Percentiles rank a stretch among this genome's conserved stretches.
Conservation (phyloP, 2,329 filamentous ascomycete species). For the Cladosporium sp. region DNA sequence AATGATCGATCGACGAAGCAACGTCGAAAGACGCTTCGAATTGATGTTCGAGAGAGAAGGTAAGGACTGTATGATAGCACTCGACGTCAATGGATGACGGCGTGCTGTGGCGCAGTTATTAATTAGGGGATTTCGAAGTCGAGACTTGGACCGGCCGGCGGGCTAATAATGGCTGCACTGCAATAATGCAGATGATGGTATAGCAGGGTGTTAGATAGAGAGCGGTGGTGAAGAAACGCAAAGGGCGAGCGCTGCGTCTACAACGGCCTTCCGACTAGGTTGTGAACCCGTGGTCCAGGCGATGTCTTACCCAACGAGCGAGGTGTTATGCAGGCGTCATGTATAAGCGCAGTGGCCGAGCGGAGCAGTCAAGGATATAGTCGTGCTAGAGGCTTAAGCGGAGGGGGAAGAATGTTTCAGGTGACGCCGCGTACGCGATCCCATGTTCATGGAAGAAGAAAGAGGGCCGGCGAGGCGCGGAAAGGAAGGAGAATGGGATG, state of each 20-base stretch:
- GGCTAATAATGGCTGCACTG: slow-evolving; percentile 9
- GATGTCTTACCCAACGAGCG: slow-evolving; percentile 1
- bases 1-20: not conserved
- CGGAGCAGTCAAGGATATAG: slow-evolving; percentile 3
- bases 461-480: not conserved
- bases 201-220: not conserved
- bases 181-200: slow-evolving; percentile 11
- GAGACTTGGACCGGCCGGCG: slow-evolving; percentile 4
- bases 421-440: slow-evolving; percentile 6
- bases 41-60: not conserved
- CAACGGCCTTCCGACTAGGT: not conserved
- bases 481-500: not conserved
- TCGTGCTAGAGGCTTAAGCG: slow-evolving; percentile 2
- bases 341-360: slow-evolving; percentile 9
- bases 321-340: slow-evolving; percentile 11
- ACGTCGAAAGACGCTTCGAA: not conserved
- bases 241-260: not conserved
- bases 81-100: slow-evolving; percentile 3
- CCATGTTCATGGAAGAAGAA: slow-evolving; percentile 5
- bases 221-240: slow-evolving; percentile 3
- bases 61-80: slow-evolving; percentile 7
- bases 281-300: slow-evolving; percentile 7
- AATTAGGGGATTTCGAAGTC: slow-evolving; percentile 1
- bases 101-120: not conserved
- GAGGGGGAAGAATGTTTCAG: slow-evolving; percentile 10